Evolutionary conservation across 2,329 filamentous ascomycete species (phyloP), one percentile per base, ranked within the genome.

Genomic region (Akanthomyces lecanii): DNA sequence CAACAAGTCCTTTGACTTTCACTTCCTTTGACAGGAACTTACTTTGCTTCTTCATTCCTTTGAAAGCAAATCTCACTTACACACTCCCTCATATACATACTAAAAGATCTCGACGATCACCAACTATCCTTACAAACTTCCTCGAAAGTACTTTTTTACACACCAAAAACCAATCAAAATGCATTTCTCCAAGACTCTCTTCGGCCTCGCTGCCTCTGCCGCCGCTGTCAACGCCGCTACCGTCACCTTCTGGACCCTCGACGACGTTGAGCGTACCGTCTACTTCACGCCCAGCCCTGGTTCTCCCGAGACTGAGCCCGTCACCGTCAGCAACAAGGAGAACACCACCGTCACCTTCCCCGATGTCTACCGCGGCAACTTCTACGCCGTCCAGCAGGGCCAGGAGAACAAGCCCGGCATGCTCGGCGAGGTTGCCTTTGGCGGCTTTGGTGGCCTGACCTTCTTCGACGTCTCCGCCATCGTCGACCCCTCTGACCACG

Each of bases 401-500:
- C 64, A 71, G 2, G 52, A 70, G 12, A 73, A 79, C 67, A 68
- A 69, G 48, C 71, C 77, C 5, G 83, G 83, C 67, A 85, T 83
- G 80, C 78, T 83, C 63, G 81, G 80, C 61, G 81, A 83, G 76
- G 75, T 82, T 62, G 73, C 74, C 66, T 83, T 82, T 69, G 74
- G 79, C 60, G 81, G 79, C 69, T 36, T 36, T 83, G 73, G 73
- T 69, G 81, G 75, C 66, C 65, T 76, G 64, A 84, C 79, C 63
- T 86, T 79, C 78, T 86, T 83, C 63, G 83, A 86, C 66, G 82
- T 86, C 65, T 85, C 82, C 12, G 82, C 82, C 71, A 85, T 86
- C 66, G 81, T 85, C 68, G 74, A 82, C 72, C 73, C 81, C 57
- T 69, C 70, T 45, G 83, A 85, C 72, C 68, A 74, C 66, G 63